These are phyloP conservation scores for Paecilomyces dactylethromorphus DNA, from an alignment of 2,329 filamentous ascomycete species.

Conservation along the genomic window DNA sequence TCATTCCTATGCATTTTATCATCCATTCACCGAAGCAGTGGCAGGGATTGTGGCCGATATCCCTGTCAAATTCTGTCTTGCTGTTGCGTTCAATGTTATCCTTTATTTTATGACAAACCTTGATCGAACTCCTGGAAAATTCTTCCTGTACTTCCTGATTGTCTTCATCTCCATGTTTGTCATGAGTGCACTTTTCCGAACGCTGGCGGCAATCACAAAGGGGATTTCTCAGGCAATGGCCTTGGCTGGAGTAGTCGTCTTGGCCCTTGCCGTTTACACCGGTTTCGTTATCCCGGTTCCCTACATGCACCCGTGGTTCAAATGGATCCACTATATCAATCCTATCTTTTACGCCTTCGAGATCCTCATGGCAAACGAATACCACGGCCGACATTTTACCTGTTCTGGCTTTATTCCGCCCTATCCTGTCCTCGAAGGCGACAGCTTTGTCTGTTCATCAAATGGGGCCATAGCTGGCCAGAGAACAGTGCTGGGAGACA, in stretches of 20 bases:
- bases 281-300: conserved; percentile 34
- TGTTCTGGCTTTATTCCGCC: conserved; percentile 14
- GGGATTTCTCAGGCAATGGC: conserved; percentile 49
- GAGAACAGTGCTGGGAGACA: conserved; percentile 45
- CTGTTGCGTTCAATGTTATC: conserved; percentile 67
- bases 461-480: not conserved
- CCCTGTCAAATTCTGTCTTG: conserved; percentile 69
- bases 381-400: conserved; percentile 23
- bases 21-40: conserved; percentile 81
- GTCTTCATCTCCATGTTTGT: conserved; percentile 58
- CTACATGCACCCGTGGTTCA: conserved; percentile 45
- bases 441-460: conserved; percentile 18
- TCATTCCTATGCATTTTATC: conserved; percentile 76
- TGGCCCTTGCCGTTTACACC: conserved; percentile 25
- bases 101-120: conserved; percentile 86
- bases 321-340: conserved; percentile 31
- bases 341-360: conserved; percentile 27
- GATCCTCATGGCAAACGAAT: conserved; percentile 23
- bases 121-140: conserved; percentile 63
- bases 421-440: conserved; percentile 13
- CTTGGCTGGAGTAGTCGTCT: conserved; percentile 23
- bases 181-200: conserved; percentile 77
- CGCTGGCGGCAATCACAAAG: conserved; percentile 54
- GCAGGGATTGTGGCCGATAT: conserved; percentile 80
- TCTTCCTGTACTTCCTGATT: conserved; percentile 80